Evolutionary conservation across 2,329 filamentous ascomycete species (phyloP), one percentile per base, ranked within the genome.

Genomic region (Alternaria sp.): DNA sequence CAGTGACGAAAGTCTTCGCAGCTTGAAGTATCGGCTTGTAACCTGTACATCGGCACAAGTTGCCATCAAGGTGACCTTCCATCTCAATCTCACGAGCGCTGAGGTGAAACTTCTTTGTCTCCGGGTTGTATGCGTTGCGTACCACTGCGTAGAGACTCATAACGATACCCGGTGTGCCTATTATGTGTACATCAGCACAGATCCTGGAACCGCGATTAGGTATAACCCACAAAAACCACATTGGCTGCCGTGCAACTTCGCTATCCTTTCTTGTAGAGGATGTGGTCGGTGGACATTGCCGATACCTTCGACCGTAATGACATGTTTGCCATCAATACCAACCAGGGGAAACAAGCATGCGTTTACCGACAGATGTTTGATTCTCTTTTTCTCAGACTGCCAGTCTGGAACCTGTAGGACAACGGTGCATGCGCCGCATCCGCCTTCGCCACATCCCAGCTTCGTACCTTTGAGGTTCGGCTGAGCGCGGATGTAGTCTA

Each of bases 241-340:
- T 78, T 98, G 94, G 69, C 92, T 96, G 48, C 95, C 95, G 79
- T 97, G 94, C 30, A 91, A 87, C 79, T 92, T 92, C 12, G 94
- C 94, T 68, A 98, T 91, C 49, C 94, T 87, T 80, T 98, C 93
- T 77, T 98, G 94, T 2, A 91, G 83, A 0, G 94, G 92, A 81
- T 98, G 94, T 2, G 94, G 94, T 40, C 85, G 88, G 77, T 94
- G 89, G 38, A 92, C 89, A 78, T 90, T 92, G 16, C 94, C 94
- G 69, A 98, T 97, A 7, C 94, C 94, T 80, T 98, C 94, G 43
- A 98, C 89, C 2, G 94, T 98, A 75, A 98, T 94, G 76, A 98
- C 92, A 86, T 98, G 94, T 78, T 98, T 98, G 49, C 94, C 94
- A 79, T 98, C 94, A 46, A 98, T 86, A 66, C 93, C 96, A 60